These are phyloP conservation scores for Amanita exitialis DNA, from an alignment of 768 basidiomycete species.

Conservation along the genomic window DNA sequence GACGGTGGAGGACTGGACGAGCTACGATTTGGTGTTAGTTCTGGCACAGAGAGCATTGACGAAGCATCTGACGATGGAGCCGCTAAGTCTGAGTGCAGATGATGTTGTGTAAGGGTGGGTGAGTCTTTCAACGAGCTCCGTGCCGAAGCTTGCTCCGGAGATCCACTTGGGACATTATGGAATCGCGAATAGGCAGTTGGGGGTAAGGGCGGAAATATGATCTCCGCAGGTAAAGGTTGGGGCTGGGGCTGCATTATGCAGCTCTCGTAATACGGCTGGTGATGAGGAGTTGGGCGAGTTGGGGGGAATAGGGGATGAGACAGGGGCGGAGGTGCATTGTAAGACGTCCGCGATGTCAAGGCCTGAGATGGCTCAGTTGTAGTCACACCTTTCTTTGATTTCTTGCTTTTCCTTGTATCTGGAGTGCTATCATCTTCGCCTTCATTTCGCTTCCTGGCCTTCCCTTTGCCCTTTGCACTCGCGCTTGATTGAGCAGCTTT, in stretches of 20 bases:
- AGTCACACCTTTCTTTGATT: slow-evolving; percentile 29
- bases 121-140: slow-evolving; percentile 2
- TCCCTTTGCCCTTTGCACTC: slow-evolving; percentile 21
- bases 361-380: slow-evolving; percentile 13
- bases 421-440: slow-evolving; percentile 23
- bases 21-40: slow-evolving; percentile 48
- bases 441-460: slow-evolving; percentile 25
- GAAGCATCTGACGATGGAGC: slow-evolving; percentile 24
- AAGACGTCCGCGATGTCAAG: slow-evolving; percentile 13
- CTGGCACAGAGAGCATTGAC: slow-evolving; percentile 42
- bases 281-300: slow-evolving; percentile 46
- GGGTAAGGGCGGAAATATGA: slow-evolving; percentile 70
- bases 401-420: slow-evolving; percentile 36
- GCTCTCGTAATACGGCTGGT: slow-evolving; percentile 66
- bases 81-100: slow-evolving; percentile 10
- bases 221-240: slow-evolving; percentile 39
- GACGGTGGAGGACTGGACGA: slow-evolving; percentile 54
- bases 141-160: slow-evolving; percentile 7
- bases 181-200: slow-evolving; percentile 20
- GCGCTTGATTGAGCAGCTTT: slow-evolving; percentile 19
- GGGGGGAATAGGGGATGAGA: slow-evolving; percentile 39
- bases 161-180: slow-evolving; percentile 19
- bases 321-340: slow-evolving; percentile 16
- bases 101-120: slow-evolving; percentile 6
- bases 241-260: slow-evolving; percentile 36